phyloP scores from a whole-genome alignment of 2,329 filamentous ascomycete genomes.

The Colletotrichum scovillei region DNA sequence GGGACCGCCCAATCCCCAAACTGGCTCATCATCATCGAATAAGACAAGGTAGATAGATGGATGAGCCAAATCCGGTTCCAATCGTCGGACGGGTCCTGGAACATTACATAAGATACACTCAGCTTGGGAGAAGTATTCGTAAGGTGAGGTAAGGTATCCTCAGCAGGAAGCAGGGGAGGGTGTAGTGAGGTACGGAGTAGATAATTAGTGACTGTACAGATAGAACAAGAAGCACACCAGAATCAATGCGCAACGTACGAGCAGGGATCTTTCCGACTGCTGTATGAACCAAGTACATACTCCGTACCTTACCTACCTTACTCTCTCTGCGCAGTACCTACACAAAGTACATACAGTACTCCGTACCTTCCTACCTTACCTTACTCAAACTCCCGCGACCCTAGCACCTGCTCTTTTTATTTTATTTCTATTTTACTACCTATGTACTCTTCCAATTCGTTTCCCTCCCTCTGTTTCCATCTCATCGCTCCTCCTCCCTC shows the following conservation, averaged over 20 bases:
- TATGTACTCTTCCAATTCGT: not conserved
- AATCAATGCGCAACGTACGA: not conserved
- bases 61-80: not conserved
- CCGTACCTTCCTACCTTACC: no score
- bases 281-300: not conserved
- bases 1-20: not conserved
- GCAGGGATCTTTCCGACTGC: no score
- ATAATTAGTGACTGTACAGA: no score
- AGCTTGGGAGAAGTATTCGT: not conserved
- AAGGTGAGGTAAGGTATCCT: not conserved
- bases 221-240: not conserved
- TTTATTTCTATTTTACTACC: not conserved
- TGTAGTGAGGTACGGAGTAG: not conserved
- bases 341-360: not conserved
- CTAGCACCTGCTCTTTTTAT: not conserved
- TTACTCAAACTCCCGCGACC: not conserved
- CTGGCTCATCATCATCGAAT: not conserved
- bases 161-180: not conserved
- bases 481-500: not conserved
- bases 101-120: not conserved
- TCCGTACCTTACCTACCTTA: not conserved
- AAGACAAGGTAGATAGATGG: not conserved
- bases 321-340: no score
- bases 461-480: not conserved
- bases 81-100: not conserved